Conservation (phyloP, 2,329 filamentous ascomycete genomes). For the Colletotrichum limetticola region DNA sequence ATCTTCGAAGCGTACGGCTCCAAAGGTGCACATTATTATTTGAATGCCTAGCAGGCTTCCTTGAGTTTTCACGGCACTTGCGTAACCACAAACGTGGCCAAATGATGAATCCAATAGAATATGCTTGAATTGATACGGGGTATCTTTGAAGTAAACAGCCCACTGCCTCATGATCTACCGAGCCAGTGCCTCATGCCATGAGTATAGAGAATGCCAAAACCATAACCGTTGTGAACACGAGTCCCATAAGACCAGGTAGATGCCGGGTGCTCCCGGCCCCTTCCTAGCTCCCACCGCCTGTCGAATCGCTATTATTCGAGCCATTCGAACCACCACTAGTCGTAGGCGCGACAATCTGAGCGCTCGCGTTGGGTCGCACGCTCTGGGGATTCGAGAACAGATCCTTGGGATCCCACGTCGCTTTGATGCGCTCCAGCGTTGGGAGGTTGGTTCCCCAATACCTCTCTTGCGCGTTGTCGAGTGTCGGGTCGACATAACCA, state of each 20-base stretch:
- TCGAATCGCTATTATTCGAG: neutral
- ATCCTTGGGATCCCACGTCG: constrained; percentile 61
- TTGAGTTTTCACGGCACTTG: neutral
- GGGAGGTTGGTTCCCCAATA: constrained; percentile 68
- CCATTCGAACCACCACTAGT: neutral
- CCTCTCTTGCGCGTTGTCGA: constrained; percentile 56
- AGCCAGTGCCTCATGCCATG: neutral
- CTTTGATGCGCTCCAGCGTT: constrained; percentile 60
- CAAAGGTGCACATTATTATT: neutral
- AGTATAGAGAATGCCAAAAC: neutral
- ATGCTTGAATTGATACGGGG: constrained; percentile 17
- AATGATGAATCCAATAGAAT: neutral
- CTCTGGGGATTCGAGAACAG: constrained; percentile 71
- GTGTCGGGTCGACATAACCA: constrained; percentile 68
- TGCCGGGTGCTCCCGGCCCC: constrained; percentile 25
- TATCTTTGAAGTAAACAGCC: constrained; percentile 13
- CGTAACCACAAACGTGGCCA: neutral
- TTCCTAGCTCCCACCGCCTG: constrained; percentile 18
- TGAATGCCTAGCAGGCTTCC: neutral
- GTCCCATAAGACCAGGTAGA: neutral
- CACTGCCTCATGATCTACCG: constrained; percentile 18
- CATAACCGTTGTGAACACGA: neutral
- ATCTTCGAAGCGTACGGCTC: neutral
- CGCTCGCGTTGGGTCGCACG: constrained; percentile 46
- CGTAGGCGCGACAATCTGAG: constrained; percentile 13